These are phyloP conservation scores for Crepidotus variabilis DNA, from an alignment of 768 basidiomycete species.

Conservation along the genomic window DNA sequence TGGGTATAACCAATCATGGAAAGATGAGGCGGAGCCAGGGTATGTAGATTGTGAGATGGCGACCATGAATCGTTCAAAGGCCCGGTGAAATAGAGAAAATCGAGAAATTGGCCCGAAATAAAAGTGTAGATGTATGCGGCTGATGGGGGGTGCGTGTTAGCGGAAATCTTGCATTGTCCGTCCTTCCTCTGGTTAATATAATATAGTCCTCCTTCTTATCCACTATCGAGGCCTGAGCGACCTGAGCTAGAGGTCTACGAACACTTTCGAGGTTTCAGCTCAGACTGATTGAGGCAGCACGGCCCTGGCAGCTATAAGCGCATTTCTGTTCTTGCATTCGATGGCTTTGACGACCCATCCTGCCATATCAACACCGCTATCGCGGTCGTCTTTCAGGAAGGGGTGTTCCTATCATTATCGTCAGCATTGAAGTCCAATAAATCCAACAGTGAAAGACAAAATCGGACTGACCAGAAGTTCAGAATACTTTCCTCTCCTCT, in stretches of 20 bases:
- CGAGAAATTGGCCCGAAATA: too few species aligned
- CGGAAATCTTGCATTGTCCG: too few species aligned
- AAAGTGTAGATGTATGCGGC: too few species aligned
- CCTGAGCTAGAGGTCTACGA: neutral
- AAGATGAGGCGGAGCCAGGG: too few species aligned
- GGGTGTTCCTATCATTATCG: slow-evolving; percentile 56
- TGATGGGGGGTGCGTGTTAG: too few species aligned
- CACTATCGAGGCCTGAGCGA: too few species aligned
- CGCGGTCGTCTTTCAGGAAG: slow-evolving; percentile 62
- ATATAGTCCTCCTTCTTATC: too few species aligned
- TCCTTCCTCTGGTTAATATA: too few species aligned
- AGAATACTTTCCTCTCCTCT: slow-evolving; percentile 75
- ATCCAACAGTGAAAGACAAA: neutral
- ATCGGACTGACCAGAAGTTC: slow-evolving; percentile 62
- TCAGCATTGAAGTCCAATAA: neutral
- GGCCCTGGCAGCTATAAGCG: slow-evolving; percentile 7
- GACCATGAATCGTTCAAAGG: too few species aligned
- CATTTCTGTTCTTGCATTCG: slow-evolving; percentile 14
- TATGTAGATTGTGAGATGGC: too few species aligned
- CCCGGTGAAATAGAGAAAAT: too few species aligned
- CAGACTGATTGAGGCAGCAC: slow-evolving; percentile 16
- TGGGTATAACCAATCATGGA: too few species aligned
- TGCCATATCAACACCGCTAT: slow-evolving; percentile 75
- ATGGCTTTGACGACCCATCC: slow-evolving; percentile 71
- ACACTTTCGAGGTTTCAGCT: neutral